A percentile compares a stretch with the other conserved stretches of the same genome.
Conservation (phyloP, 768 basidiomycete species). For the Leccinum rimulosum region DNA sequence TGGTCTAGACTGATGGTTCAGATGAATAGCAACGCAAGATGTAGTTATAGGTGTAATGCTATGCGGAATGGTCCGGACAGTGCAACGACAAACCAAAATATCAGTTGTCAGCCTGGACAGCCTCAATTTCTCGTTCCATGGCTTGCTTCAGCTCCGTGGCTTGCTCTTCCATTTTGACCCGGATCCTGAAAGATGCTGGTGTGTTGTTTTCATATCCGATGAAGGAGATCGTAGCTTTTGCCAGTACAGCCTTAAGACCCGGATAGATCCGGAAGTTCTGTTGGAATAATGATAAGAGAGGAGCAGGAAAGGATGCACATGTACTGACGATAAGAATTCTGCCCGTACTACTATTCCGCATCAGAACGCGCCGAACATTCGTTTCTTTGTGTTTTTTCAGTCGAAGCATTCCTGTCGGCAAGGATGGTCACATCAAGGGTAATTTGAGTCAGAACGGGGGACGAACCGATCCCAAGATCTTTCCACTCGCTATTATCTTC, state of each 20-base stretch:
- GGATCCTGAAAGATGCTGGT: constrained; percentile 61
- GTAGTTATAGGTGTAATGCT: constrained; percentile 26
- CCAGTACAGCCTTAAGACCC: constrained; percentile 51
- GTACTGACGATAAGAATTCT: constrained; percentile 68
- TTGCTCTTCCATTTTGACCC: constrained; percentile 56
- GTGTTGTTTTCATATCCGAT: constrained; percentile 61
- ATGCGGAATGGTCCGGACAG: constrained; percentile 7
- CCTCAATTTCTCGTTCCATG: constrained; percentile 60
- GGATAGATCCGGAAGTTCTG: constrained; percentile 75
- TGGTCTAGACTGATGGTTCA: constrained; percentile 1
- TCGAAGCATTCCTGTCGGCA: constrained; percentile 55
- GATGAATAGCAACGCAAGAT: constrained; percentile 17
- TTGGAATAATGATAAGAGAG: constrained; percentile 8
- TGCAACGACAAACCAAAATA: constrained; percentile 1
- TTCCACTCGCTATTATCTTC: constrained; percentile 53
- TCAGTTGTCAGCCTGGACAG: constrained; percentile 33
- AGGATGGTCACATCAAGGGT: background rate
- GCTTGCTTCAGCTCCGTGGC: constrained; percentile 56
- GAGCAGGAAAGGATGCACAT: background rate
- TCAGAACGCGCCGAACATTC: constrained; percentile 54
- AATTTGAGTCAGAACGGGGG: background rate
- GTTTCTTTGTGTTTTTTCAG: constrained; percentile 74
- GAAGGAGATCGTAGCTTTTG: constrained; percentile 57
- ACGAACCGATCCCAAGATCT: constrained; percentile 66
- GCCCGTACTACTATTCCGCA: constrained; percentile 73